Percentiles rank a stretch among this genome's conserved stretches.
phyloP scores from a whole-genome alignment of 148 eudicot species.

The Silene uniflora region DNA sequence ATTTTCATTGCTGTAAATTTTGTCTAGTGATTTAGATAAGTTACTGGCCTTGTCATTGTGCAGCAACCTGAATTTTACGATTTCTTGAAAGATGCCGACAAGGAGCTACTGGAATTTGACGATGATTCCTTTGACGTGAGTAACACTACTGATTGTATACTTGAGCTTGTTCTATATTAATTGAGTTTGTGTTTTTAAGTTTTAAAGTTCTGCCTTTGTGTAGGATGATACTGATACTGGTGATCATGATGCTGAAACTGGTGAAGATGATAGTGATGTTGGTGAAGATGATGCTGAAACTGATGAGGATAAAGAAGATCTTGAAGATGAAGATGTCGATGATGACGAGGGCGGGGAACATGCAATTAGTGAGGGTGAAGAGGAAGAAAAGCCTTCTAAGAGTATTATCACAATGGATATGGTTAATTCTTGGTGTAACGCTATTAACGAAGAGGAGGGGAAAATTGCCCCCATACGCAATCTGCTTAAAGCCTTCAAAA shows the following conservation, averaged over 20 bases:
- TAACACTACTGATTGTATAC: conserved; percentile 10
- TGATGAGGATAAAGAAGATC: conserved; percentile 7
- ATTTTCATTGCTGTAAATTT: neutral
- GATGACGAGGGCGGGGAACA: conserved; percentile 44
- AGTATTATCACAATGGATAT: conserved; percentile 67
- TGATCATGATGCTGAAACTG: conserved; percentile 22
- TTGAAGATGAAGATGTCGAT: conserved; percentile 39
- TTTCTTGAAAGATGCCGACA: conserved; percentile 75
- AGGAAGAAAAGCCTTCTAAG: conserved; percentile 43
- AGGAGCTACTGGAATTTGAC: conserved; percentile 72
- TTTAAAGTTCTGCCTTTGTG: neutral
- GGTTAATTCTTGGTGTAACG: conserved; percentile 85
- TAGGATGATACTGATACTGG: conserved; percentile 21
- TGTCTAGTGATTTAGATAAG: neutral
- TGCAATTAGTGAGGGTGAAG: conserved; percentile 20
- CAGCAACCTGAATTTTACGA: conserved; percentile 93
- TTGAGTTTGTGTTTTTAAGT: conserved; percentile 3
- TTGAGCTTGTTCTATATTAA: conserved; percentile 6
- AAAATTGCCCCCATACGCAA: conserved; percentile 71
- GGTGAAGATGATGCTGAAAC: conserved; percentile 23
- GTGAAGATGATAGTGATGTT: conserved; percentile 21
- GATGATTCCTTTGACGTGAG: conserved; percentile 86
- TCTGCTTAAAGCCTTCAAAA: conserved; percentile 72
- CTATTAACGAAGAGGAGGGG: conserved; percentile 41
- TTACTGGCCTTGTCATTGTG: conserved; percentile 18